A percentile compares a stretch with the other conserved stretches of the same genome.
These are phyloP conservation scores for Curvularia verruculosa DNA, from an alignment of 2,329 filamentous ascomycete genomes.

Conservation along the genomic window DNA sequence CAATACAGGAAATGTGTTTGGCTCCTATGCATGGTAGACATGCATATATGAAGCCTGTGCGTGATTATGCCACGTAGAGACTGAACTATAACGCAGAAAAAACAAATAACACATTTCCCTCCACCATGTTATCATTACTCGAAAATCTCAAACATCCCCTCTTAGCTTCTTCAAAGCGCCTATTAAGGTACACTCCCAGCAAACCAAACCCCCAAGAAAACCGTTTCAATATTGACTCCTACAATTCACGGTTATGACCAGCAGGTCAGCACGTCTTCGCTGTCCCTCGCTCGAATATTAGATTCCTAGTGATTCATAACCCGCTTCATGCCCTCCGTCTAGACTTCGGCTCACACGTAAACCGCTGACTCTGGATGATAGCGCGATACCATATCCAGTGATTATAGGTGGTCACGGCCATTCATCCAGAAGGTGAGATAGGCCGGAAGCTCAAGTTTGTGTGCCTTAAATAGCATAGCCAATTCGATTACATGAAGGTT, in stretches of 20 bases:
- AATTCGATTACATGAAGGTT: slow-evolving; percentile 19
- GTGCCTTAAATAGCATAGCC: background rate
- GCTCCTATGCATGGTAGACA: too few species aligned
- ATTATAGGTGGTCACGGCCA: background rate
- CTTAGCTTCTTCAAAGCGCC: background rate
- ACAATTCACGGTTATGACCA: background rate
- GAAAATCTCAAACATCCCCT: background rate
- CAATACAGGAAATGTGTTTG: too few species aligned
- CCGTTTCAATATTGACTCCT: too few species aligned
- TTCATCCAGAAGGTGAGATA: background rate
- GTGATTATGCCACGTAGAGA: background rate
- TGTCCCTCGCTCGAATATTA: background rate
- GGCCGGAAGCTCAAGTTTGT: background rate
- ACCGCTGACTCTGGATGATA: background rate
- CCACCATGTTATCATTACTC: background rate
- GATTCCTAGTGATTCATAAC: background rate
- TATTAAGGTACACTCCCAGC: background rate
- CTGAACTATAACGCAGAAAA: background rate
- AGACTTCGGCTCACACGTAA: background rate
- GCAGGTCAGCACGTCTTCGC: background rate
- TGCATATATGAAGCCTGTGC: background rate
- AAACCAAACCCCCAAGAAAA: background rate
- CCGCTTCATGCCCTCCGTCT: background rate
- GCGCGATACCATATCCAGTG: background rate
- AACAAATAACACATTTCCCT: too few species aligned